Evolutionary conservation across 345 rosid genomes (phyloP), one percentile per base, ranked within the genome.

Genomic region (Tarenaya hassleriana): DNA sequence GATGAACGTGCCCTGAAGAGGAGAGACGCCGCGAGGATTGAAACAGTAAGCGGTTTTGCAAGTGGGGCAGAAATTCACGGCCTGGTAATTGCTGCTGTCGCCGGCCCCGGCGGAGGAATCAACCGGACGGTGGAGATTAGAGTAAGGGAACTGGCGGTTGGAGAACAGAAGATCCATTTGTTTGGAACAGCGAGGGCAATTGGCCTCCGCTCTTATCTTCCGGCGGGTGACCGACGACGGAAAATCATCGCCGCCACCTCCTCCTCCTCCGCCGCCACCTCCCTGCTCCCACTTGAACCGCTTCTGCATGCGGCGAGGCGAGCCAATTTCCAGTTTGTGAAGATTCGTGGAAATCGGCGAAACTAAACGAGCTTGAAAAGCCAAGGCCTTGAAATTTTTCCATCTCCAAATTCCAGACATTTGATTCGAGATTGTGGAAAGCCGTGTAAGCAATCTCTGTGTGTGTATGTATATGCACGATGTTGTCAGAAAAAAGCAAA

Each of bases 121-220:
- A 20, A 62, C 72, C 18, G 71, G 64, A 52, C 71, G 67, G 38
- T 59, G 60, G 35, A 70, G 68, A 75, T 64, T 67, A 58, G 70
- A 63, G 68, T 62, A 61, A 42, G 63, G 72, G 16, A 63, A 57
- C 14, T 74, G 76, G 47, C 77, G 78, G 59, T 74, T 79, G 33
- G 84, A 80, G 81, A 82, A 91, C 52, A 82, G 71, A 64, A 82
- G 86, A 76, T 84, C 87, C 86, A 88, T 78, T 58, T 77, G 80
- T 50, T 82, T 82, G 1, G 86, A 84, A 59, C 98, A 91, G 10
- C 88, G 84, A n/a, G 98, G 98, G 53, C 98, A 91, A 59, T 87
- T 82, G 5, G 85, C 78, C 68, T 84, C 96, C 11, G 94, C 98
- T 69, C 80, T 76, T 31, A 91, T 72, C 82, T 77, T 82, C 37